These are phyloP conservation scores for Phycomyces nitens DNA, from an alignment of 192 early-diverging fungal species.

Conservation along the genomic window DNA sequence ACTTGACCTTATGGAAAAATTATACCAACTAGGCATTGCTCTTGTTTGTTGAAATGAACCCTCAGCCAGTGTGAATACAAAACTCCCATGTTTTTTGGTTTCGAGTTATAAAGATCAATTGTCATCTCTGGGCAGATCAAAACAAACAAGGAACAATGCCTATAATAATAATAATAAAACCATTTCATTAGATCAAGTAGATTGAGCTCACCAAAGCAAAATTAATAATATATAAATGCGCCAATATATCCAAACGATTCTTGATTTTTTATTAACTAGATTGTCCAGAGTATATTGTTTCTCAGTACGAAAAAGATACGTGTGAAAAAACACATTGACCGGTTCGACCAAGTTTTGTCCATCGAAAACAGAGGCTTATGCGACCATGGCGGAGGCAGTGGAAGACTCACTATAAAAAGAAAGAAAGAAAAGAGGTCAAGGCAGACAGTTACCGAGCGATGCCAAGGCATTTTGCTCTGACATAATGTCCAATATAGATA, in stretches of 20 bases:
- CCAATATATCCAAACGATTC: no score
- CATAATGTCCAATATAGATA: conserved; percentile 34
- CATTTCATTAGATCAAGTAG: not conserved
- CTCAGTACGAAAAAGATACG: conserved; percentile 13
- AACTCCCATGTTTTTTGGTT: conserved; percentile 10
- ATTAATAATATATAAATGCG: no score
- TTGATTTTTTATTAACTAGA: no score
- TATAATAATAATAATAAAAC: not conserved
- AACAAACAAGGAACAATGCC: not conserved
- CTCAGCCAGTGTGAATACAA: conserved; percentile 22
- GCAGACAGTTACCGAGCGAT: conserved; percentile 40
- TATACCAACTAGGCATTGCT: no score
- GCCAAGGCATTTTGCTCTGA: conserved; percentile 12
- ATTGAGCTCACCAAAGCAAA: no score
- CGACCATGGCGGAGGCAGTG: conserved; percentile 39
- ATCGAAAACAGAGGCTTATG: conserved; percentile 15
- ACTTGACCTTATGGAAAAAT: no score
- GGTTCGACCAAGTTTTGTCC: not conserved
- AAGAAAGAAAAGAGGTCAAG: conserved; percentile 36
- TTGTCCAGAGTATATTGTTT: not conserved
- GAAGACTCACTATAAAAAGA: conserved; percentile 45
- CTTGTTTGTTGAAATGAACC: not conserved
- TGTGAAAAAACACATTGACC: not conserved
- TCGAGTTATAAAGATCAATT: conserved; percentile 3
- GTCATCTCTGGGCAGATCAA: conserved; percentile 5